Percentiles rank a stretch among this genome's conserved stretches.
phyloP scores from a whole-genome alignment of 139 green algal genomes.

The Picochlorum sp. region DNA sequence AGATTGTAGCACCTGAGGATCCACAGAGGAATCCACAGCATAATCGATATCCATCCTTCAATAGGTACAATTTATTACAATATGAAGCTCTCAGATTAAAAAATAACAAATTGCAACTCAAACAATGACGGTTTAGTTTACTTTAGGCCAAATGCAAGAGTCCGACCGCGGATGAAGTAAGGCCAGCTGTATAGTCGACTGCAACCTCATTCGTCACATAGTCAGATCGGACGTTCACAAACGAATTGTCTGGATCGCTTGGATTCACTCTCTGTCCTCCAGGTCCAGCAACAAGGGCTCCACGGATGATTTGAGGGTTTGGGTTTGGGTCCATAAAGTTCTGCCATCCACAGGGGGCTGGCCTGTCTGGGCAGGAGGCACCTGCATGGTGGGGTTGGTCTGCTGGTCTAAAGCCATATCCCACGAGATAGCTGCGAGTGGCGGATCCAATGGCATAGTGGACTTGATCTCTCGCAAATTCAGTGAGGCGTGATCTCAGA shows the following conservation, averaged over 20 bases:
- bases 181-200: slow-evolving; percentile 41
- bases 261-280: neutral
- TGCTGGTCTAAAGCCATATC: slow-evolving; percentile 15
- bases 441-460: slow-evolving; percentile 34
- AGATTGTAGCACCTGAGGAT: too few species aligned
- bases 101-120: too few species aligned
- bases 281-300: slow-evolving; percentile 28
- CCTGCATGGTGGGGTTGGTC: slow-evolving; percentile 30
- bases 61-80: too few species aligned
- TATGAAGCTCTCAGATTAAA: too few species aligned
- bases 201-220: slow-evolving; percentile 36
- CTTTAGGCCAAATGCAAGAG: neutral
- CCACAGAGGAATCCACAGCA: too few species aligned
- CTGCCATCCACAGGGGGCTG: slow-evolving; percentile 11
- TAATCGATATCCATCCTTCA: too few species aligned
- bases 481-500: neutral
- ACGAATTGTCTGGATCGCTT: slow-evolving; percentile 21
- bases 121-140: too few species aligned
- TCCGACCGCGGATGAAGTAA: slow-evolving; percentile 20
- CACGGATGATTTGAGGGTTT: slow-evolving; percentile 16
- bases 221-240: slow-evolving; percentile 20
- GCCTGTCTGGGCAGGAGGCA: slow-evolving; percentile 31
- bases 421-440: slow-evolving; percentile 31
- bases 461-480: slow-evolving; percentile 26
- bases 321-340: neutral